Conservation (phyloP, 2,329 filamentous ascomycete species). For the Penicillium sp. region DNA sequence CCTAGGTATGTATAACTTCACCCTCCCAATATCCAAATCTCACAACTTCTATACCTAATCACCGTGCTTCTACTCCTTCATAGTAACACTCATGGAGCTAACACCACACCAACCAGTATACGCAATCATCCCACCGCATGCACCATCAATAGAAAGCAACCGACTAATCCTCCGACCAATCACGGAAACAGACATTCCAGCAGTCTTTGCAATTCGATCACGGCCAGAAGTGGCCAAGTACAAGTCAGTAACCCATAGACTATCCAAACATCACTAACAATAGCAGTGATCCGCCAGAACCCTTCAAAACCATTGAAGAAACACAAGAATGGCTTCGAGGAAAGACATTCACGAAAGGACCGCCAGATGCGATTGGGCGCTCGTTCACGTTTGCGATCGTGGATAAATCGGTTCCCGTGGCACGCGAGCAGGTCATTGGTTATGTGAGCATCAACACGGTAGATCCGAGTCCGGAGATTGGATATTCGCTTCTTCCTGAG, state of each 20-base stretch:
- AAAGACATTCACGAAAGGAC: conserved; percentile 19
- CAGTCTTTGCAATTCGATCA: conserved; percentile 23
- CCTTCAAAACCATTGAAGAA: conserved; percentile 19
- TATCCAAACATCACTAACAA: conserved; percentile 1
- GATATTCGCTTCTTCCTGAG: conserved; percentile 23
- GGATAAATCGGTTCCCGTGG: conserved; percentile 14
- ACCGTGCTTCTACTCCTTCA: neutral
- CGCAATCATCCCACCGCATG: conserved; percentile 8
- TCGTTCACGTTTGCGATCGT: conserved; percentile 21
- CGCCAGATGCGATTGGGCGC: conserved; percentile 15
- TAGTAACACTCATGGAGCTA: neutral
- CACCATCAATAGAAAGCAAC: conserved; percentile 15
- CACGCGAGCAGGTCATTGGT: conserved; percentile 15
- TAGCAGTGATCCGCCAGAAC: conserved; percentile 19
- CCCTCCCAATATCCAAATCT: neutral
- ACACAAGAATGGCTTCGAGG: conserved; percentile 22
- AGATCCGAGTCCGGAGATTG: conserved; percentile 21
- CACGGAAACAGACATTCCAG: conserved; percentile 14
- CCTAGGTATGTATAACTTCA: too few relatives aligned
- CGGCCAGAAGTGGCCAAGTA: conserved; percentile 21
- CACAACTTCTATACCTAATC: neutral
- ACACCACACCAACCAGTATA: conserved; percentile 13
- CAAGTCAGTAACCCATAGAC: conserved; percentile 15
- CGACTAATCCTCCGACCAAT: conserved; percentile 22
- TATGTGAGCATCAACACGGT: conserved; percentile 21